phyloP scores from a whole-genome alignment of 768 basidiomycete genomes.

The Hygrophoropsis aurantiaca region DNA sequence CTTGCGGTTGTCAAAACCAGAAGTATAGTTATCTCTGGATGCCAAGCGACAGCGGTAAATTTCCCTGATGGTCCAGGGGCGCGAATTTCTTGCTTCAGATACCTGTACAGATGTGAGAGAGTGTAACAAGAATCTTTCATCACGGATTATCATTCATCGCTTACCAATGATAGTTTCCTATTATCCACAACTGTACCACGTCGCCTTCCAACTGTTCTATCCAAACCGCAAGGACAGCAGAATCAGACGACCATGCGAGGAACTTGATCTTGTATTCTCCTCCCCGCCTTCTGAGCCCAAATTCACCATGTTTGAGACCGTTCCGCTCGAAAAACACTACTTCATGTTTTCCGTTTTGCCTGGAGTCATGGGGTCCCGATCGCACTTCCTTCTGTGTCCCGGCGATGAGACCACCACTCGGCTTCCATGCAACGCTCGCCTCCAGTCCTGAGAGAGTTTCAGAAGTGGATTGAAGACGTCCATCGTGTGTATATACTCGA shows the following conservation, averaged over 20 bases:
- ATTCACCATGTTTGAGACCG: slow-evolving; percentile 90
- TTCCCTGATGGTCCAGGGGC: slow-evolving; percentile 42
- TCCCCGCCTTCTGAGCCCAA: slow-evolving; percentile 50
- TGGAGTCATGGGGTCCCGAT: slow-evolving; percentile 65
- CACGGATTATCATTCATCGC: too few species aligned
- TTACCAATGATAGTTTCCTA: slow-evolving; percentile 92
- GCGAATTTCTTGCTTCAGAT: slow-evolving; percentile 86
- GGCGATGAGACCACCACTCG: slow-evolving; percentile 84
- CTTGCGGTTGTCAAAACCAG: slow-evolving; percentile 68
- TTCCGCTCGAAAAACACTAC: slow-evolving; percentile 96
- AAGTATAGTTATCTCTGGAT: slow-evolving; percentile 73
- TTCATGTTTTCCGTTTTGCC: slow-evolving; percentile 72
- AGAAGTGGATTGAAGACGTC: slow-evolving; percentile 76
- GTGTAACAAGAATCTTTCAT: too few species aligned
- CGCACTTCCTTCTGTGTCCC: slow-evolving; percentile 77
- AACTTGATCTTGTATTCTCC: slow-evolving; percentile 70
- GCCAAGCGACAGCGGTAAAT: slow-evolving; percentile 82
- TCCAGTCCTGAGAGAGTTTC: slow-evolving; percentile 85
- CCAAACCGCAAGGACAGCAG: slow-evolving; percentile 84
- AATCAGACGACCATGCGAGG: slow-evolving; percentile 86
- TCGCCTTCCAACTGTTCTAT: slow-evolving; percentile 68
- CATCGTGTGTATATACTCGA: slow-evolving; percentile 42
- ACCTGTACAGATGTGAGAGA: slow-evolving; percentile 50
- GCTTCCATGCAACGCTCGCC: slow-evolving; percentile 78
- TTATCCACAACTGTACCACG: slow-evolving; percentile 92